These are phyloP conservation scores for Phytophthora agathidicida DNA, from an alignment of 352 stramenopile species.

Conservation along the genomic window DNA sequence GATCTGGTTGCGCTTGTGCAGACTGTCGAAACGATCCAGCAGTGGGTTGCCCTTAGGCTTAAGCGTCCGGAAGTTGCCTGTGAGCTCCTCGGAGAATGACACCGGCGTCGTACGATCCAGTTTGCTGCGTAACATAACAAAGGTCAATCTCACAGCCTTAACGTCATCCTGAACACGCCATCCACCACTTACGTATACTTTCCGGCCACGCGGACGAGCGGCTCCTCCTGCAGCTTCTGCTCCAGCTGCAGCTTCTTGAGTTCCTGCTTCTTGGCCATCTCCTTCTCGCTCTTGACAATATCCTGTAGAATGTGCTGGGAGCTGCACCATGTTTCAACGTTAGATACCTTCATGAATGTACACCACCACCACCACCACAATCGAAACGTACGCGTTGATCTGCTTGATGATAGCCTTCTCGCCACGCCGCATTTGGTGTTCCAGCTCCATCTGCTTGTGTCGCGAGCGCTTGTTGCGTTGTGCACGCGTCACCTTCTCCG, in stretches of 20 bases:
- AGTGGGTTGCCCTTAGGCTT: constrained; percentile 84
- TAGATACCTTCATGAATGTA: not conserved
- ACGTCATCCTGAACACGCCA: not conserved
- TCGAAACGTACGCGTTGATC: constrained; percentile 77
- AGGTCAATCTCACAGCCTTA: constrained; percentile 1
- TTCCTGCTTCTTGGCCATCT: constrained; percentile 64
- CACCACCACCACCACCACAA: not conserved
- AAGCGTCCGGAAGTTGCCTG: constrained; percentile 75
- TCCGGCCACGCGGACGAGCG: constrained; percentile 69
- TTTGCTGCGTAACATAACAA: constrained; percentile 53
- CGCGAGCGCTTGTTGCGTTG: constrained; percentile 82
- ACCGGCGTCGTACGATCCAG: constrained; percentile 73
- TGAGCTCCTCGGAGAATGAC: constrained; percentile 82
- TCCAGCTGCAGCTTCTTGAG: constrained; percentile 78
- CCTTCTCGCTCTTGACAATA: constrained; percentile 74
- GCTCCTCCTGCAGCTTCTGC: constrained; percentile 81
- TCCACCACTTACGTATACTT: constrained; percentile 68
- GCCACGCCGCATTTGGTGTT: constrained; percentile 61
- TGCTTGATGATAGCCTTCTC: constrained; percentile 86
- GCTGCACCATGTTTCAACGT: constrained; percentile 28
- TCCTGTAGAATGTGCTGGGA: constrained; percentile 72
- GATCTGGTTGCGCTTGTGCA: constrained; percentile 90
- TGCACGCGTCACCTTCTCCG: constrained; percentile 66
- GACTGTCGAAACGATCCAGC: constrained; percentile 84
- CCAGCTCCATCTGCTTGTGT: constrained; percentile 82